Conservation (phyloP, 2,329 filamentous ascomycete genomes). For the Didymella lethalis region DNA sequence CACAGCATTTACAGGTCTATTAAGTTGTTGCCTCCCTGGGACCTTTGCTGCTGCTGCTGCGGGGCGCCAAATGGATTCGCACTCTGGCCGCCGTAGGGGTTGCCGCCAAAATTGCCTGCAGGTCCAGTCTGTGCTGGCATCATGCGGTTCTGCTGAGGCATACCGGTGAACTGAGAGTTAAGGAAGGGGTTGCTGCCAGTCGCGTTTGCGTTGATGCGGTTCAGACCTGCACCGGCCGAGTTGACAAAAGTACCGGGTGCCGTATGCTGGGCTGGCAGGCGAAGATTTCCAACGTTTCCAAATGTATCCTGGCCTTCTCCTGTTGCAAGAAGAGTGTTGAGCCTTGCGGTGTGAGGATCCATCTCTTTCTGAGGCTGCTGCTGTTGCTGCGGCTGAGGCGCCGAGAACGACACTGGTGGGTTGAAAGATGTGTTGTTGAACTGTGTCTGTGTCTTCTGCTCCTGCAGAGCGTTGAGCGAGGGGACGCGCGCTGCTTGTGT, state of each 20-base stretch:
- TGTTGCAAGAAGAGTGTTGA: slow-evolving; percentile 84
- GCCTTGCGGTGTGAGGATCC: slow-evolving; percentile 71
- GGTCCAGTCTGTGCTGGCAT: slow-evolving; percentile 62
- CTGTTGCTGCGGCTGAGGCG: slow-evolving; percentile 38
- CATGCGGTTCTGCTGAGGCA: slow-evolving; percentile 58
- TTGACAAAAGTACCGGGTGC: slow-evolving; percentile 97
- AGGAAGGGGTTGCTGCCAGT: slow-evolving; percentile 92
- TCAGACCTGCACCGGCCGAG: slow-evolving; percentile 83
- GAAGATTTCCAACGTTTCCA: slow-evolving; percentile 93
- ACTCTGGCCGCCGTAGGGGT: slow-evolving; percentile 54
- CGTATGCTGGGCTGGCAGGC: slow-evolving; percentile 95
- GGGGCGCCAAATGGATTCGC: slow-evolving; percentile 65
- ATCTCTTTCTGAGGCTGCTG: slow-evolving; percentile 47
- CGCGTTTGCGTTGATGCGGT: slow-evolving; percentile 70
- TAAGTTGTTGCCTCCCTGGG: slow-evolving; percentile 63
- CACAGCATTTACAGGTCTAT: slow-evolving; percentile 62
- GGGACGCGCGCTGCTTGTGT: slow-evolving; percentile 67
- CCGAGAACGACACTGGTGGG: slow-evolving; percentile 56
- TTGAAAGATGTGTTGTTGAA: slow-evolving; percentile 64
- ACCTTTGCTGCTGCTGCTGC: slow-evolving; percentile 49
- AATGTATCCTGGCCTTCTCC: slow-evolving; percentile 97
- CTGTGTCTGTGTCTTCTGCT: slow-evolving; percentile 79
- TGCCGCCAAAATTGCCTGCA: slow-evolving; percentile 55
- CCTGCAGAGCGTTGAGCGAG: slow-evolving; percentile 76
- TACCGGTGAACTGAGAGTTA: slow-evolving; percentile 80